Evolutionary conservation across 805 yeast genomes (phyloP).

Genomic region (Lipomyces orientalis): DNA sequence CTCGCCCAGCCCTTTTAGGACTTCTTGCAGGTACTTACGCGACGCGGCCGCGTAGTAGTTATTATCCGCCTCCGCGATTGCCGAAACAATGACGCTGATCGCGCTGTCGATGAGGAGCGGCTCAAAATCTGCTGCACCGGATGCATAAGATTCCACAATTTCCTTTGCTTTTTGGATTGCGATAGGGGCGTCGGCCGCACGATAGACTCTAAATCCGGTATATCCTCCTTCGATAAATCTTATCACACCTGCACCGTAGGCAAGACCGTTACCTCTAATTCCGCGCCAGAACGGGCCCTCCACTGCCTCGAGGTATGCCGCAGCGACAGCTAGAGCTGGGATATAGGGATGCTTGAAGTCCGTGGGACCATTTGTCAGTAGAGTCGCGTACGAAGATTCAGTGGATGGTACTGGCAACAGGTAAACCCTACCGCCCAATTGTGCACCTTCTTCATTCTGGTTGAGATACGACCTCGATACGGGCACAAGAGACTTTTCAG

Average conservation of each 20-base stretch:
- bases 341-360: constrained; percentile 63
- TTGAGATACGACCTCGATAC: constrained; percentile 55
- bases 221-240: constrained; percentile 69
- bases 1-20: constrained; percentile 73
- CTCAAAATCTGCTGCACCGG: constrained; percentile 63
- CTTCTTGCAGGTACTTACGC: constrained; percentile 67
- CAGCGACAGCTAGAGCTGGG: constrained; percentile 71
- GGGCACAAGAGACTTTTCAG: constrained; percentile 39
- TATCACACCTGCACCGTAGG: constrained; percentile 79
- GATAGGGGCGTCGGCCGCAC: constrained; percentile 81
- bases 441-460: constrained; percentile 61
- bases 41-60: constrained; percentile 69
- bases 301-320: constrained; percentile 78
- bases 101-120: constrained; percentile 70
- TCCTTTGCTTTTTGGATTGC: constrained; percentile 55
- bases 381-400: constrained; percentile 73
- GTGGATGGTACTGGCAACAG: constrained; percentile 81
- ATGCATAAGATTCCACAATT: constrained; percentile 58
- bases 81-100: constrained; percentile 72
- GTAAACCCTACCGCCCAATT: constrained; percentile 60
- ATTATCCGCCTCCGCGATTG: constrained; percentile 70
- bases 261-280: constrained; percentile 91
- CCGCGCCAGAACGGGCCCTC: constrained; percentile 99
- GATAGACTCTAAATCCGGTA: constrained; percentile 68
- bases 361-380: constrained; percentile 65